These are phyloP conservation scores for Coemansia sp. DNA, from an alignment of 192 early-diverging fungal genomes.

Conservation along the genomic window DNA sequence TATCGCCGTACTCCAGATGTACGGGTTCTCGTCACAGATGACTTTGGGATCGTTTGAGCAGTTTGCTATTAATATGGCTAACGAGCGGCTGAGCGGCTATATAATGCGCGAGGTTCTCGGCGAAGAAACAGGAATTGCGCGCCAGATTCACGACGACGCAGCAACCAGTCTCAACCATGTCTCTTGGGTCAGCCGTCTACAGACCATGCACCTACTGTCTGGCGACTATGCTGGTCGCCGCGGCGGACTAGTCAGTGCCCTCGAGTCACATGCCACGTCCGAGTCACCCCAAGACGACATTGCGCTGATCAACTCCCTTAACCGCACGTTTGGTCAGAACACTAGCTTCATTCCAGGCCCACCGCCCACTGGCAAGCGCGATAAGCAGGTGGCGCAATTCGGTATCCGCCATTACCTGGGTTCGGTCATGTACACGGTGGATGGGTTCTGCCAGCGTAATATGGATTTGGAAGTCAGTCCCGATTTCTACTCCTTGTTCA, in stretches of 20 bases:
- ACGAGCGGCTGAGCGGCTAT: slow-evolving; percentile 84
- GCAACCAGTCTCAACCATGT: slow-evolving; percentile 61
- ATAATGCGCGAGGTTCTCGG: slow-evolving; percentile 74
- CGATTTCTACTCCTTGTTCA: slow-evolving; percentile 86
- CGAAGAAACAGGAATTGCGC: slow-evolving; percentile 63
- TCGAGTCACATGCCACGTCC: slow-evolving; percentile 37
- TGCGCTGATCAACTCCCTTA: slow-evolving; percentile 50
- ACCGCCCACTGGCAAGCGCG: slow-evolving; percentile 60
- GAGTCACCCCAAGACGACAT: slow-evolving; percentile 36
- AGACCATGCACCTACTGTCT: slow-evolving; percentile 8
- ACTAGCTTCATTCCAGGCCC: slow-evolving; percentile 37
- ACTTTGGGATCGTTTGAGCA: slow-evolving; percentile 58
- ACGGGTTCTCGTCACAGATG: slow-evolving; percentile 74
- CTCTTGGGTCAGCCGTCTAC: slow-evolving; percentile 45
- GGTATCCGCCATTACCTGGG: slow-evolving; percentile 80
- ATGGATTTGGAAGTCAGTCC: slow-evolving; percentile 69
- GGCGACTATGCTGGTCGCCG: slow-evolving; percentile 13
- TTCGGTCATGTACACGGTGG: slow-evolving; percentile 61
- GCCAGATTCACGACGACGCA: slow-evolving; percentile 73
- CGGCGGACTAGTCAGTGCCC: slow-evolving; percentile 17
- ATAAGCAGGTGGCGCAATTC: slow-evolving; percentile 62
- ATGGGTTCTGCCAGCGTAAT: slow-evolving; percentile 75
- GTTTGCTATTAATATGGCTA: slow-evolving; percentile 82
- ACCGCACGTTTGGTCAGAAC: slow-evolving; percentile 31
- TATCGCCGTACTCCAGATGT: slow-evolving; percentile 86